Conservation (phyloP, 352 stramenopile genomes). For the Phytophthora hibernalis region DNA sequence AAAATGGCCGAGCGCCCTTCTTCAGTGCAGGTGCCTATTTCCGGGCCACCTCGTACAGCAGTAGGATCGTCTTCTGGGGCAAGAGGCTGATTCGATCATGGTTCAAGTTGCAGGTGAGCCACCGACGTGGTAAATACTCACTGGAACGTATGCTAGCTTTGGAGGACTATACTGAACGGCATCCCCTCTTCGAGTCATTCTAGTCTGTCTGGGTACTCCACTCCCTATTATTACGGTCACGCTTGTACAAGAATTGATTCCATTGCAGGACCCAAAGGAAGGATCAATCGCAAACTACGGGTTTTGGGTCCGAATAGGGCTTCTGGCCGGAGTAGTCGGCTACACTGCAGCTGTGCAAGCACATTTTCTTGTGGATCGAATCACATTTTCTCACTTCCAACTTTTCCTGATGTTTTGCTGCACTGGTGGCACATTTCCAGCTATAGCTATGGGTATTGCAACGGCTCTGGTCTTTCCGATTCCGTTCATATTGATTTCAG, state of each 20-base stretch:
- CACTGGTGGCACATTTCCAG: background rate
- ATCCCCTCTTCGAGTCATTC: background rate
- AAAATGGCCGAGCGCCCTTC: no score
- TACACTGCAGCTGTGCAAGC: conserved; percentile 6
- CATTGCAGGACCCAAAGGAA: conserved; percentile 4
- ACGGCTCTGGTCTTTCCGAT: conserved; percentile 14
- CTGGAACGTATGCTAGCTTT: conserved; percentile 8
- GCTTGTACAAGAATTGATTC: conserved; percentile 14
- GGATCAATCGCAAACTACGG: conserved; percentile 12
- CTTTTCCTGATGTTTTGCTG: background rate
- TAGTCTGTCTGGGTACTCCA: conserved; percentile 1
- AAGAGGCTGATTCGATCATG: conserved; percentile 1
- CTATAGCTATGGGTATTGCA: background rate
- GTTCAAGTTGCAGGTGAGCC: conserved; percentile 1
- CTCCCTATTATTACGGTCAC: background rate
- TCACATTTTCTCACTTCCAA: background rate
- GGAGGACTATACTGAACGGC: conserved; percentile 11
- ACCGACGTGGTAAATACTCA: conserved; percentile 6
- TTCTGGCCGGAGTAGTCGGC: conserved; percentile 4
- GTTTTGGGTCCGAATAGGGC: conserved; percentile 9
- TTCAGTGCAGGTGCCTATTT: background rate
- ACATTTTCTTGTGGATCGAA: background rate
- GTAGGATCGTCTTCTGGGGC: background rate
- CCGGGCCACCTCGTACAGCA: background rate
- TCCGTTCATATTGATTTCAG: conserved; percentile 11